Evolutionary conservation across 495 filamentous ascomycete genomes (phyloP).

Genomic region (Penicillium bovifimosum): DNA sequence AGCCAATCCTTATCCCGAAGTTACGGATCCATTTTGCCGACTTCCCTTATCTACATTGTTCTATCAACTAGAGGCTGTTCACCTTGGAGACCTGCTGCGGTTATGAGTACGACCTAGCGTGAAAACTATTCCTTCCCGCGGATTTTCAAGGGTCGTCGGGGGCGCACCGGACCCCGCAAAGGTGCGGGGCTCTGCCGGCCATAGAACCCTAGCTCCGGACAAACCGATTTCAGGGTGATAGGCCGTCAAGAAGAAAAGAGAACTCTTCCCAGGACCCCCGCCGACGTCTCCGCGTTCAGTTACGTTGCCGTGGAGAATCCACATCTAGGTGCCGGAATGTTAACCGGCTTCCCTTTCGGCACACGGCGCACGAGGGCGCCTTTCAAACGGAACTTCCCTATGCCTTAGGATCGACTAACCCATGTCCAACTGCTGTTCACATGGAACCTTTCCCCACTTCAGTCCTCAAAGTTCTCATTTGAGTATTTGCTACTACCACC

Average conservation of each 20-base stretch:
- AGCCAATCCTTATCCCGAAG: slow-evolving; percentile 69
- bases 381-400: slow-evolving; percentile 63
- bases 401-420: slow-evolving; percentile 64
- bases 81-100: slow-evolving; percentile 68
- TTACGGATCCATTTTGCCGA: slow-evolving; percentile 70
- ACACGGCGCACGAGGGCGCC: slow-evolving; percentile 51
- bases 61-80: slow-evolving; percentile 70
- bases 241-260: slow-evolving; percentile 25
- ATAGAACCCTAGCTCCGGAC: slow-evolving; percentile 32
- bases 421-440: slow-evolving; percentile 66
- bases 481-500: slow-evolving; percentile 72
- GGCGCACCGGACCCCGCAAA: slow-evolving; percentile 59
- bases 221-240: slow-evolving; percentile 54
- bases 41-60: slow-evolving; percentile 64
- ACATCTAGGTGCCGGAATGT: slow-evolving; percentile 64
- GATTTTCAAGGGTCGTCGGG: slow-evolving; percentile 66
- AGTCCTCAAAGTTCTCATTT: slow-evolving; percentile 70
- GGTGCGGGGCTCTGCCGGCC: slow-evolving; percentile 49
- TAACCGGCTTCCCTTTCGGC: slow-evolving; percentile 67
- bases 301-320: slow-evolving; percentile 61
- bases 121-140: slow-evolving; percentile 62
- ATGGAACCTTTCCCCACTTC: slow-evolving; percentile 67
- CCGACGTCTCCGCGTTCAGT: slow-evolving; percentile 57
- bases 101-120: slow-evolving; percentile 63
- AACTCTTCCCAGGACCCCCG: slow-evolving; percentile 50